Percentiles rank a stretch among this genome's conserved stretches.
Evolutionary conservation across 75 land plant species (phyloP).

Genomic region (Pinus tabuliformis): DNA sequence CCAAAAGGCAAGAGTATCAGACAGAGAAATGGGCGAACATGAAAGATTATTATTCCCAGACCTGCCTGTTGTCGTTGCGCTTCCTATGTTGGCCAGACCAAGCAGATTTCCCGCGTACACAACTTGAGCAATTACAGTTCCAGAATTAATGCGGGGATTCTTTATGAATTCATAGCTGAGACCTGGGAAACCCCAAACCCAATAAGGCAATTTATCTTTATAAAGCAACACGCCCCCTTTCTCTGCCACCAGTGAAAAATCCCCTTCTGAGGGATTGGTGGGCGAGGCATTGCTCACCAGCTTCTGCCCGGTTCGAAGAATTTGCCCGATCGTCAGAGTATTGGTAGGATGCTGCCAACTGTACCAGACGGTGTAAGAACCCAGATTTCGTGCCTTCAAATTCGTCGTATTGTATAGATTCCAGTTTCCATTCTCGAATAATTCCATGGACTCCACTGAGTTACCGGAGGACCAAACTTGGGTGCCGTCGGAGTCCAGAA

Average conservation of each 20-base stretch:
- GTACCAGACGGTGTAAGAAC: not conserved
- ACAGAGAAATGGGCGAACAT: not conserved
- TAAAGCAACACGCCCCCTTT: constrained; percentile 1
- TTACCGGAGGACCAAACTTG: not conserved
- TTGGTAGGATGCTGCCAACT: constrained; percentile 4
- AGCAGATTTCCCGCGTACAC: too few relatives aligned
- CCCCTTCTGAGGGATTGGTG: not conserved
- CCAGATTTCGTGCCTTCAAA: not conserved
- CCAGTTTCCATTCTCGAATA: not conserved
- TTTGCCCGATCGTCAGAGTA: not conserved
- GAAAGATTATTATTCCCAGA: not conserved
- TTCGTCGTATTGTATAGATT: not conserved
- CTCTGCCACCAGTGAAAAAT: not conserved
- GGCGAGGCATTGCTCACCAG: constrained; percentile 2
- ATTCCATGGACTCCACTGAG: not conserved
- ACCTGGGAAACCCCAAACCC: not conserved
- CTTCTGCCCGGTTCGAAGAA: not conserved
- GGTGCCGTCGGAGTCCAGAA: not conserved
- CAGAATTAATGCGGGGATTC: not conserved
- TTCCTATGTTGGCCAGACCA: too few relatives aligned
- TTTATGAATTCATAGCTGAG: constrained; percentile 3
- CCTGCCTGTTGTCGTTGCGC: too few relatives aligned
- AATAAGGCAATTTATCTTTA: not conserved
- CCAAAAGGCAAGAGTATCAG: not conserved
- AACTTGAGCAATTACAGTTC: too few relatives aligned